Conservation (phyloP, 2,329 filamentous ascomycete species). For the Leptographium wingfieldii region DNA sequence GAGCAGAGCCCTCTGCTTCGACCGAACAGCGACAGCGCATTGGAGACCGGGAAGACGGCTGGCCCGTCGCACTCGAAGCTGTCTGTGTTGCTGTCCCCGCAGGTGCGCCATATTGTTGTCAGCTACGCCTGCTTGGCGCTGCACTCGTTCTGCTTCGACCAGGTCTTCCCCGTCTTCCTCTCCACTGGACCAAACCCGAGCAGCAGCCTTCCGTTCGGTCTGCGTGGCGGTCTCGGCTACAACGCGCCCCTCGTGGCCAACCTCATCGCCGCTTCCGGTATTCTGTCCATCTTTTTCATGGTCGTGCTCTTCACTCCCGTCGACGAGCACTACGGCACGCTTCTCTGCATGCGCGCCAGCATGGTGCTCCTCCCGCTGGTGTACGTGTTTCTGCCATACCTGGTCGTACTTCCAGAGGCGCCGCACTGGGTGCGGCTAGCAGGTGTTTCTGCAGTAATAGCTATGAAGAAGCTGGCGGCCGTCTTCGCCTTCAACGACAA, state of each 20-base stretch:
- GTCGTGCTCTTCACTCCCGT: slow-evolving; percentile 4
- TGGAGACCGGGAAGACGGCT: not conserved
- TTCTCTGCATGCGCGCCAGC: slow-evolving; percentile 5
- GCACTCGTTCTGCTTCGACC: slow-evolving; percentile 9
- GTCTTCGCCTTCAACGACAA: slow-evolving; percentile 9
- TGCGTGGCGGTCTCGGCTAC: slow-evolving; percentile 6
- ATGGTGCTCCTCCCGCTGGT: not conserved
- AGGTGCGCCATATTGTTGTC: slow-evolving; percentile 1
- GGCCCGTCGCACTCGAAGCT: not conserved
- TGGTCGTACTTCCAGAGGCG: slow-evolving; percentile 1
- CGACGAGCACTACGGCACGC: slow-evolving; percentile 2
- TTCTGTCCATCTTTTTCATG: slow-evolving; percentile 7
- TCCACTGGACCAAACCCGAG: not conserved
- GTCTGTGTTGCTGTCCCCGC: not conserved
- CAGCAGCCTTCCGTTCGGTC: not conserved
- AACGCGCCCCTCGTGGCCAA: not conserved
- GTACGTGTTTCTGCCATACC: slow-evolving; percentile 6
- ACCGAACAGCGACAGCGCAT: no score
- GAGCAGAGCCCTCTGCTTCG: not conserved
- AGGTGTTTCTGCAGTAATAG: not conserved
- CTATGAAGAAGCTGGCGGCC: slow-evolving; percentile 1
- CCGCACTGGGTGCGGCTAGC: slow-evolving; percentile 1
- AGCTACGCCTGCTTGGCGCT: slow-evolving; percentile 6
- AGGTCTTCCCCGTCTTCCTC: slow-evolving; percentile 10
- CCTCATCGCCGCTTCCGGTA: slow-evolving; percentile 1